These are phyloP conservation scores for Bruguiera gymnorhiza DNA, from an alignment of 345 rosid genomes.

Conservation along the genomic window DNA sequence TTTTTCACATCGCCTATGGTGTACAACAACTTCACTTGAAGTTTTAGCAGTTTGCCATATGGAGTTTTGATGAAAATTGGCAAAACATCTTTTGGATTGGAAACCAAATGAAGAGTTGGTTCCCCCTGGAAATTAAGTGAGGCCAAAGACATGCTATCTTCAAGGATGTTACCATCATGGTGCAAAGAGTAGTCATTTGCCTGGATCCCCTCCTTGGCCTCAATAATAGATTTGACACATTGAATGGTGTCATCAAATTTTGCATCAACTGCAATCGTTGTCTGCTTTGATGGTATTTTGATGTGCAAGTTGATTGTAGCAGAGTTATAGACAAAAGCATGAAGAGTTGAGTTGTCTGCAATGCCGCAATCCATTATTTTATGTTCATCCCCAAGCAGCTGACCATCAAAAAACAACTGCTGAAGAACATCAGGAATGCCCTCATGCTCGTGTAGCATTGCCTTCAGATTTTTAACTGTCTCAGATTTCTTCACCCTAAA, in stretches of 20 bases:
- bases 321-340: conserved; percentile 9
- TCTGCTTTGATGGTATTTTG: conserved; percentile 19
- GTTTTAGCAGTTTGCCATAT: conserved; percentile 16
- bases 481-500: conserved; percentile 15
- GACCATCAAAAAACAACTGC: conserved; percentile 27
- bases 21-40: conserved; percentile 23
- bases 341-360: conserved; percentile 22
- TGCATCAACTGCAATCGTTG: conserved; percentile 18
- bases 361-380: conserved; percentile 31
- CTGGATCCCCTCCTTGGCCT: conserved; percentile 25
- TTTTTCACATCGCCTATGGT: conserved; percentile 29
- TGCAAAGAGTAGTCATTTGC: conserved; percentile 25
- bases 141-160: conserved; percentile 27
- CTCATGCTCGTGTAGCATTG: conserved; percentile 23
- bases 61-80: conserved; percentile 25
- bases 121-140: conserved; percentile 21
- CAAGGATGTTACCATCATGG: conserved; percentile 24
- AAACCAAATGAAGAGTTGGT: conserved; percentile 26
- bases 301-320: conserved; percentile 14
- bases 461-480: conserved; percentile 29
- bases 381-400: conserved; percentile 16
- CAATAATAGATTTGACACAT: conserved; percentile 24
- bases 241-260: conserved; percentile 23
- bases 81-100: conserved; percentile 20
- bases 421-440: conserved; percentile 20